These are phyloP conservation scores for Sextonia rubra DNA, from an alignment of 164 flowering plant species.

Conservation along the genomic window DNA sequence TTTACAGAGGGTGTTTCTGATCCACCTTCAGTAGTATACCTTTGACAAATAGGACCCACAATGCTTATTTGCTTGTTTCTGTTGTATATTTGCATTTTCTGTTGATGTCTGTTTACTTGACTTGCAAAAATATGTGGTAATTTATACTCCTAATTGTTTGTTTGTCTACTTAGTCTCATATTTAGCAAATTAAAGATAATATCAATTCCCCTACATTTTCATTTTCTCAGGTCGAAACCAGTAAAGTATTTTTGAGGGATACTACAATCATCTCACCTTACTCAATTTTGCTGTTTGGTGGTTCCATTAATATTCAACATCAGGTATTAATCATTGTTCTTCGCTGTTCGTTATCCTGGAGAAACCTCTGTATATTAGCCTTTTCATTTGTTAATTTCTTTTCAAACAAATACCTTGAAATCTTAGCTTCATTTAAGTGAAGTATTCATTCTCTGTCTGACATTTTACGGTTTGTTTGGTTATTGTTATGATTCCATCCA, in stretches of 20 bases:
- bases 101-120: background rate
- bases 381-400: background rate
- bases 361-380: background rate
- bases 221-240: conserved; percentile 72
- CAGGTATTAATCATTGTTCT: conserved; percentile 43
- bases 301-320: conserved; percentile 74
- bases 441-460: too few relatives aligned
- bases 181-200: background rate
- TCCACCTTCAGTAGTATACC: too few relatives aligned
- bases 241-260: conserved; percentile 78
- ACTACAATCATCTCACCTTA: conserved; percentile 84
- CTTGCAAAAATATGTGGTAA: background rate
- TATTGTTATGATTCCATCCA: background rate
- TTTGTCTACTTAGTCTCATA: background rate
- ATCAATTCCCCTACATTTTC: background rate
- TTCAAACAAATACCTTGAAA: background rate
- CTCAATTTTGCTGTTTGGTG: conserved; percentile 83
- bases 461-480: too few relatives aligned
- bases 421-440: background rate
- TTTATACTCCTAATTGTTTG: background rate
- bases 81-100: background rate
- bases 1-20: too few relatives aligned
- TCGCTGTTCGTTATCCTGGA: background rate
- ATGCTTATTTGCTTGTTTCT: too few relatives aligned
- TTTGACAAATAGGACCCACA: too few relatives aligned